Evolutionary conservation across 495 filamentous ascomycete species (phyloP), one percentile per base, ranked within the genome.

Genomic region (Penicillium fimorum): DNA sequence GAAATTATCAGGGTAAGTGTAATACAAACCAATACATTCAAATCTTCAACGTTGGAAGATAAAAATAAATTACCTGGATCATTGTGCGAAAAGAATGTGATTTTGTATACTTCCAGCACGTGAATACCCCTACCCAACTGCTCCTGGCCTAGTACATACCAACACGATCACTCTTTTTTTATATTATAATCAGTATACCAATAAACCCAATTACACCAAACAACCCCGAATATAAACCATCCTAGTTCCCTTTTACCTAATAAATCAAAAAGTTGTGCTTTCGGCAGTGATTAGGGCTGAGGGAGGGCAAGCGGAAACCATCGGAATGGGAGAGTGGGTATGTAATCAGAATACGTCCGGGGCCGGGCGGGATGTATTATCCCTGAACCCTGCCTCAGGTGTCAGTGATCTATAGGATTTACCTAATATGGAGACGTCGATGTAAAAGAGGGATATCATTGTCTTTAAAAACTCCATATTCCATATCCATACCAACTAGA

Each of bases 251-350:
- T 13, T 12, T 20, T 37, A 50, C 53, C 38, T 53, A 35, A 47
- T 53, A n/a, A 17, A 47, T 41, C 15, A 30, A 47, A 47, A 50
- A 6, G 27, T 47, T 27, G 32, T 43, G 52, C 43, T 50, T 63
- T 61, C 57, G 59, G 56, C 56, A 62, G 58, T n/a, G 60, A 59
- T 68, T 68, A 68, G 65, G 65, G 65, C 60, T 61, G 65, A 68
- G 65, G 65, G 65, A 68, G 65, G 65, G 65, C 63, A 68, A 52
- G 51, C 65, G 65, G 65, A 60, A 66, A 61, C 50, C 60, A 54
- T 63, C 65, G 65, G 65, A 62, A 59, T 46, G 57, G 50, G 45
- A 53, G 58, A 56, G 58, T 61, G 56, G 50, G 57, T 64, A 42
- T 61, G 65, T 68, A 68, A 64, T 60, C 49, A 11, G 5, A 57